Evolutionary conservation across 768 basidiomycete species (phyloP), one percentile per base, ranked within the genome.

Genomic region (Suillus paluster): DNA sequence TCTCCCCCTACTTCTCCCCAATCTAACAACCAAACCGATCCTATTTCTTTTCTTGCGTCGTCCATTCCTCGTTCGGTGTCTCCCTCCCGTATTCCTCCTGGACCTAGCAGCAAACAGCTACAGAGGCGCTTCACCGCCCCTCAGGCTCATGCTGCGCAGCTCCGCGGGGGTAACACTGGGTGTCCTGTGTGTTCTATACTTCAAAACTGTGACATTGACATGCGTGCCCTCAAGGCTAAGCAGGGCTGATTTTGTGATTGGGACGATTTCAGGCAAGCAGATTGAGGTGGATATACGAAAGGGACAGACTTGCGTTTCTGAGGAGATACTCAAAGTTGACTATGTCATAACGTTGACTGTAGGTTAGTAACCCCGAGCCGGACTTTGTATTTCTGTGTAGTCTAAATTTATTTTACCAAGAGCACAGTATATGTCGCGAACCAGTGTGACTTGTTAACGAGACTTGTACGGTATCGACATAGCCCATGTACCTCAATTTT

Each of bases 101-200:
- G 54, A 12, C 19, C 17, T 23, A 12, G 25, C 6, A 39, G 17
- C 50, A 21, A 1, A 1, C 10, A 34, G 15, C n/a, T 1, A 27
- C 17, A 19, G 17, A 55, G 54, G 23, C 23, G 19, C 17, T 36
- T 9, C 14, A 39, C 36, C 15, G 1, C 38, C 23, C 9, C 17
- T 17, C 3, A 21, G 21, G 15, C 34, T 54, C 3, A 21, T 34
- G 15, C 34, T 54, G 34, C 2, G 25, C 38, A 25, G 54, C 17
- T 55, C 23, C 23, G 10, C 17, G 17, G 23, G 10, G 23, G 23
- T 55, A 17, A 17, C 17, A 27, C 54, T 55, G 54, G 38, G 54
- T 55, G 54, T 39, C 54, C 38, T 39, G 54, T 55, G 54, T 55
- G 54, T 39, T 17, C 54, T 55, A 38, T 55, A 19, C 39, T 39